Conservation (phyloP, 768 basidiomycete genomes). For the Sutorius australiensis region DNA sequence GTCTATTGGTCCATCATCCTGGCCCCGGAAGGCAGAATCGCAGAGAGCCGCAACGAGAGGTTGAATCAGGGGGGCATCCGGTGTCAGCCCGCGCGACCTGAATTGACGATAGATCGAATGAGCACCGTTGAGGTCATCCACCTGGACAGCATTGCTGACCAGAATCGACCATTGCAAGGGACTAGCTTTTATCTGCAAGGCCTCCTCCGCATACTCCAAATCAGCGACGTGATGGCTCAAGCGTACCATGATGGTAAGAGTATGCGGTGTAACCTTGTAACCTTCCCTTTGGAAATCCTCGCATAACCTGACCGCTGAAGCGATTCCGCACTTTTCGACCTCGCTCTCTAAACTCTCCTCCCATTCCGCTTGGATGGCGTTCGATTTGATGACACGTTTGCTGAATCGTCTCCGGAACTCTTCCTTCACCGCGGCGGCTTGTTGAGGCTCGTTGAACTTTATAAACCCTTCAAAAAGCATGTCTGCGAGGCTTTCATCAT, state of each 20-base stretch:
- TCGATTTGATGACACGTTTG: constrained; percentile 27
- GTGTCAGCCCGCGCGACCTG: constrained; percentile 40
- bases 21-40: constrained; percentile 31
- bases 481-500: constrained; percentile 40
- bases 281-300: constrained; percentile 29
- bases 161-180: constrained; percentile 52
- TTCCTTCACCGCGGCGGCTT: constrained; percentile 37
- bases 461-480: constrained; percentile 43
- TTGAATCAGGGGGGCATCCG: constrained; percentile 49
- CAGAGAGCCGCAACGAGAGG: constrained; percentile 54
- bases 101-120: constrained; percentile 49
- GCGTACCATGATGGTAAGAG: constrained; percentile 42
- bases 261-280: constrained; percentile 31
- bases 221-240: constrained; percentile 39
- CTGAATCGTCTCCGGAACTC: constrained; percentile 36
- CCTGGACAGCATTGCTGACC: constrained; percentile 46
- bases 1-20: constrained; percentile 44
- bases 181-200: constrained; percentile 39
- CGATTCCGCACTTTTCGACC: constrained; percentile 33
- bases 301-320: constrained; percentile 35
- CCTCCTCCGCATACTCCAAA: constrained; percentile 39
- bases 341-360: constrained; percentile 29
- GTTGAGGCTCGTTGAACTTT: constrained; percentile 33
- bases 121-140: constrained; percentile 38
- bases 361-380: constrained; percentile 27